Conservation (phyloP, 441 rosid species). For the Sinapis alba region DNA sequence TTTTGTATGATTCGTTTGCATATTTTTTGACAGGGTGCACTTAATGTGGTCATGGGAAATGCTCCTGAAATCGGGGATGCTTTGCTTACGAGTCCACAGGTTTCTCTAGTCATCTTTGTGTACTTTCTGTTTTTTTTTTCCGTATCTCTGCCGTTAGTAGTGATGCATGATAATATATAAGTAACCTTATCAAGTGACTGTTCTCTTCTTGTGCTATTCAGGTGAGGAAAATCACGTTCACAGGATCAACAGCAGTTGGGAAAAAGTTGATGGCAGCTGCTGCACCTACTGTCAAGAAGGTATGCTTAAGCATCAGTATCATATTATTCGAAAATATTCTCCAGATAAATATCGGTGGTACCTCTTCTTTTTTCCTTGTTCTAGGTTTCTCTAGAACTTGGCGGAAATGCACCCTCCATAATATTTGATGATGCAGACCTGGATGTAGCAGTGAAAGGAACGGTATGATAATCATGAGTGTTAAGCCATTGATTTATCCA, state of each 20-base stretch:
- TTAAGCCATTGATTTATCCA: constrained; percentile 5
- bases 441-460: constrained; percentile 95
- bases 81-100: constrained; percentile 83
- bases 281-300: constrained; percentile 93
- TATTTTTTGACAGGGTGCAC: constrained; percentile 63
- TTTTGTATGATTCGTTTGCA: constrained; percentile 15
- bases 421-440: constrained; percentile 95
- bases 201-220: constrained; percentile 41
- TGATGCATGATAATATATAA: constrained; percentile 20
- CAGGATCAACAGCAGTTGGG: constrained; percentile 98
- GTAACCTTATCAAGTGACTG: constrained; percentile 20
- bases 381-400: constrained; percentile 94
- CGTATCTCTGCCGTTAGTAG: constrained; percentile 21
- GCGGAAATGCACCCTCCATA: constrained; percentile 99
- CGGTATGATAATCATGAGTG: constrained; percentile 47
- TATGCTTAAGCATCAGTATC: constrained; percentile 37
- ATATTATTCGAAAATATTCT: constrained; percentile 5
- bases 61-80: constrained; percentile 94
- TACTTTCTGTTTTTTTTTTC: constrained; percentile 10
- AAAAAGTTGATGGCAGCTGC: constrained; percentile 98
- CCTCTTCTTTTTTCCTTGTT: constrained; percentile 34
- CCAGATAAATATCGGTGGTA: constrained; percentile 10
- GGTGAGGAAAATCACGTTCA: constrained; percentile 96
- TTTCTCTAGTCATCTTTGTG: constrained; percentile 32
- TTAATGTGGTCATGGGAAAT: constrained; percentile 92